These are phyloP conservation scores for Diplodia scrobiculata DNA, from an alignment of 2,329 filamentous ascomycete species.

Conservation along the genomic window DNA sequence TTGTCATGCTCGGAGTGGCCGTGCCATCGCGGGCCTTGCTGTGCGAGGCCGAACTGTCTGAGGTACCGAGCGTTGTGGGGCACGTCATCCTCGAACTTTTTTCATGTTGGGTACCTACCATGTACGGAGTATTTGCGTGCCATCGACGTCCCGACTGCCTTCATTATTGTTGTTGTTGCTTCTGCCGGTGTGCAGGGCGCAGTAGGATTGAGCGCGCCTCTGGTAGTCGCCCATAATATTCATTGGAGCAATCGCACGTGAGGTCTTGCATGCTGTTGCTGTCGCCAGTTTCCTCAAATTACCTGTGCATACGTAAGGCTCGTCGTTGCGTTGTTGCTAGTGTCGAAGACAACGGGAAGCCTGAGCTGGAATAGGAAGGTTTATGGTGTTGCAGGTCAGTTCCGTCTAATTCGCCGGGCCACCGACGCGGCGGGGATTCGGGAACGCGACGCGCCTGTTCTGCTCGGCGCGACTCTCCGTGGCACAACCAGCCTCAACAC, in stretches of 20 bases:
- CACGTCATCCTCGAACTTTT: not conserved
- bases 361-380: constrained; percentile 3
- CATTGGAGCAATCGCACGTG: not conserved
- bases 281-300: too few relatives aligned
- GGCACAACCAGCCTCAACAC: constrained; percentile 13
- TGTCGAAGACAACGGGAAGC: not conserved
- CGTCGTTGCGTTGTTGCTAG: not conserved
- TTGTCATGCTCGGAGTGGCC: not conserved
- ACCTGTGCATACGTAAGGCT: not conserved
- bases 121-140: not conserved
- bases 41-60: not conserved
- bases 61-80: not conserved
- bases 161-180: not conserved
- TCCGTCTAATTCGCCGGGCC: not conserved
- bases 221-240: not conserved
- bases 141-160: not conserved
- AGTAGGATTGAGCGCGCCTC: not conserved
- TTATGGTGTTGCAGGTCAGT: not conserved
- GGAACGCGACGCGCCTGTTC: constrained; percentile 19
- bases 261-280: not conserved
- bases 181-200: not conserved
- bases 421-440: not conserved
- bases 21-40: not conserved
- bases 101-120: not conserved
- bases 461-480: constrained; percentile 5